Evolutionary conservation across 2,329 filamentous ascomycete genomes (phyloP).

Genomic region (Neurospora crassa): DNA sequence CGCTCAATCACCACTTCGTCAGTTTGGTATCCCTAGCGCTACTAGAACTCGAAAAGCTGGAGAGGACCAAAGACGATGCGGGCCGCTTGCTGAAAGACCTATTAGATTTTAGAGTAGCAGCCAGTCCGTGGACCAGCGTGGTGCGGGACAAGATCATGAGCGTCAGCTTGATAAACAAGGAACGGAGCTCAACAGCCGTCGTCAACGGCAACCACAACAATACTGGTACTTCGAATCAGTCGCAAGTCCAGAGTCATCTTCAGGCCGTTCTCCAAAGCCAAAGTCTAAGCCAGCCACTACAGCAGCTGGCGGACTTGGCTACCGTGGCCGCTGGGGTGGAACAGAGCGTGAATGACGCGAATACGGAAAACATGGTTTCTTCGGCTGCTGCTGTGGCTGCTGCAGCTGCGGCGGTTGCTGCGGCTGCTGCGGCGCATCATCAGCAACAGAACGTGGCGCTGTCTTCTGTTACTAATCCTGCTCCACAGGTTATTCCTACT

Average conservation of each 20-base stretch:
- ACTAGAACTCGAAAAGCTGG: conserved; percentile 45
- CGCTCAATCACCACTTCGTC: conserved; percentile 59
- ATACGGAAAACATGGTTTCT: neutral
- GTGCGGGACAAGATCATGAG: conserved; percentile 42
- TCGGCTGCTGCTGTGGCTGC: neutral
- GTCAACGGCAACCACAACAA: neutral
- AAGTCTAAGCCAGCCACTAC: conserved; percentile 40
- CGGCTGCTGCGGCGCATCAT: neutral
- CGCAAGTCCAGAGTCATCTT: neutral
- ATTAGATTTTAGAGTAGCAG: conserved; percentile 40
- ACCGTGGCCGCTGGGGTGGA: conserved; percentile 25
- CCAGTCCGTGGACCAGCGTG: conserved; percentile 46
- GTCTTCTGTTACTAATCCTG: neutral
- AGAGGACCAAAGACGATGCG: conserved; percentile 47
- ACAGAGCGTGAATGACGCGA: neutral
- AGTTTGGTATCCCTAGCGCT: conserved; percentile 52
- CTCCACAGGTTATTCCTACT: neutral
- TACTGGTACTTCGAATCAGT: neutral
- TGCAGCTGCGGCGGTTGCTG: neutral
- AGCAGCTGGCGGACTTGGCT: conserved; percentile 36
- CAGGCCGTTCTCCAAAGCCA: neutral
- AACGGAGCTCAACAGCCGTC: conserved; percentile 8
- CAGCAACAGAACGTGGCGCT: neutral
- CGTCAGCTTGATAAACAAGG: conserved; percentile 28
- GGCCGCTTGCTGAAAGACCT: conserved; percentile 45